These are phyloP conservation scores for Termitomyces sp. DNA, from an alignment of 768 basidiomycete genomes.

Conservation along the genomic window DNA sequence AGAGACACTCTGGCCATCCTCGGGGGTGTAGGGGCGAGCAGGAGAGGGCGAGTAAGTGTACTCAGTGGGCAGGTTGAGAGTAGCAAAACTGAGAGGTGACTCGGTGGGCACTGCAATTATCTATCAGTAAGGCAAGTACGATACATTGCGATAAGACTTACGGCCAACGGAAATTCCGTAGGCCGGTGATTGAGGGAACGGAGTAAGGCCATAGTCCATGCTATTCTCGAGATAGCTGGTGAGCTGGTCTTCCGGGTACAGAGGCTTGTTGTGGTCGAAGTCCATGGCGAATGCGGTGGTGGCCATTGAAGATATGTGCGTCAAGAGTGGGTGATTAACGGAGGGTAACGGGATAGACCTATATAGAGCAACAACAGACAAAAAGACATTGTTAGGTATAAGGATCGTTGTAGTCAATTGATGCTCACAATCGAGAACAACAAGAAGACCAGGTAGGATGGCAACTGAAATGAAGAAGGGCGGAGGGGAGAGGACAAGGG, in stretches of 20 bases:
- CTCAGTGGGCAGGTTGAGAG: slow-evolving; percentile 49
- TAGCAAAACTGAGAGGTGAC: slow-evolving; percentile 62
- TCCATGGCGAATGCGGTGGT: slow-evolving; percentile 37
- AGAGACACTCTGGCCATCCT: slow-evolving; percentile 58
- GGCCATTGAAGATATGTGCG: slow-evolving; percentile 6
- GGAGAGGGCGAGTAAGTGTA: slow-evolving; percentile 61
- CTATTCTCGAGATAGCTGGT: slow-evolving; percentile 49
- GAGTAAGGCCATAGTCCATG: slow-evolving; percentile 61
- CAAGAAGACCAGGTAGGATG: slow-evolving; percentile 18
- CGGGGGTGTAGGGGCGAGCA: slow-evolving; percentile 66
- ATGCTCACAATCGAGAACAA: slow-evolving; percentile 22
- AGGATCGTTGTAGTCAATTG: slow-evolving; percentile 22
- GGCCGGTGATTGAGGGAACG: slow-evolving; percentile 54
- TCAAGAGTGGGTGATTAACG: slow-evolving; percentile 3
- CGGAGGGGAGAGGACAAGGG: slow-evolving; percentile 22
- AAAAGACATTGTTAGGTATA: slow-evolving; percentile 19
- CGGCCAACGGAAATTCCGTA: slow-evolving; percentile 65
- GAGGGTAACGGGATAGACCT: slow-evolving; percentile 21
- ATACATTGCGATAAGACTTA: slow-evolving; percentile 32
- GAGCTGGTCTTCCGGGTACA: slow-evolving; percentile 38
- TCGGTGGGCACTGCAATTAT: slow-evolving; percentile 48
- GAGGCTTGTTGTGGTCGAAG: slow-evolving; percentile 45
- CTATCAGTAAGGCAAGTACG: slow-evolving; percentile 10
- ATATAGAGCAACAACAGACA: slow-evolving; percentile 17
- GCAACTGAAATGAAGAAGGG: slow-evolving; percentile 38